Evolutionary conservation across 208 protist genomes (phyloP).

Genomic region (Angomonas ambiguus): DNA sequence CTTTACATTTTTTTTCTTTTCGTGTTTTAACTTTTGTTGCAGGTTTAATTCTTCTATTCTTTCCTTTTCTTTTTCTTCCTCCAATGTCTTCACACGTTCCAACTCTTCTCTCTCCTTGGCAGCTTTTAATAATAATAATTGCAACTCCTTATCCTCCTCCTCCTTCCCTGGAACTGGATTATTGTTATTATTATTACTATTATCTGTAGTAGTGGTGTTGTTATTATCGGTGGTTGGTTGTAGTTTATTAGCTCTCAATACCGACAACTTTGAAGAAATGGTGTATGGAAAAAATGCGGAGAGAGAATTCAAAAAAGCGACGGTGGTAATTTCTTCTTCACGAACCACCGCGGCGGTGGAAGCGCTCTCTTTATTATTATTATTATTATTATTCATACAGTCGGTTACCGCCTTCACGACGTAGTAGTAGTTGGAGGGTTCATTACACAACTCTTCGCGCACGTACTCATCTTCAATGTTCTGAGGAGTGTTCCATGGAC

Average conservation of each 20-base stretch:
- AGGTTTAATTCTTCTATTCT: constrained; percentile 5
- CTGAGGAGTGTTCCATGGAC: constrained; percentile 72
- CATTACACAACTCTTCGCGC: constrained; percentile 55
- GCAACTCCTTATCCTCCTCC: constrained; percentile 30
- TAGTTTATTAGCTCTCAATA: no score
- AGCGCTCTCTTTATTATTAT: not conserved
- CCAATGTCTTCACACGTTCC: constrained; percentile 26
- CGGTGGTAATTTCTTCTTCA: constrained; percentile 19
- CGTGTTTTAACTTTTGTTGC: constrained; percentile 21
- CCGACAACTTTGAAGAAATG: no score
- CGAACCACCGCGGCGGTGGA: not conserved
- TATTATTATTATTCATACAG: not conserved
- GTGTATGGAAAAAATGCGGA: constrained; percentile 35
- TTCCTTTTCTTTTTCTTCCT: constrained; percentile 21
- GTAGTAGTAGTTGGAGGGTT: constrained; percentile 68
- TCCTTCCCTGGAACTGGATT: not conserved
- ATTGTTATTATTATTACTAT: not conserved
- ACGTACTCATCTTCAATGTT: constrained; percentile 66
- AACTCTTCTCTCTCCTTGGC: constrained; percentile 27
- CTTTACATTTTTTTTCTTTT: constrained; percentile 86
- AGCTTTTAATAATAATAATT: constrained; percentile 41
- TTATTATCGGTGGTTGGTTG: no score
- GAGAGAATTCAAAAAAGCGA: constrained; percentile 38
- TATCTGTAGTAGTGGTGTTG: constrained; percentile 9
- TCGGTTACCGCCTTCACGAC: constrained; percentile 42